phyloP scores from a whole-genome alignment of 1,284 basidiomycete genomes.

The Coniferiporia weirii region DNA sequence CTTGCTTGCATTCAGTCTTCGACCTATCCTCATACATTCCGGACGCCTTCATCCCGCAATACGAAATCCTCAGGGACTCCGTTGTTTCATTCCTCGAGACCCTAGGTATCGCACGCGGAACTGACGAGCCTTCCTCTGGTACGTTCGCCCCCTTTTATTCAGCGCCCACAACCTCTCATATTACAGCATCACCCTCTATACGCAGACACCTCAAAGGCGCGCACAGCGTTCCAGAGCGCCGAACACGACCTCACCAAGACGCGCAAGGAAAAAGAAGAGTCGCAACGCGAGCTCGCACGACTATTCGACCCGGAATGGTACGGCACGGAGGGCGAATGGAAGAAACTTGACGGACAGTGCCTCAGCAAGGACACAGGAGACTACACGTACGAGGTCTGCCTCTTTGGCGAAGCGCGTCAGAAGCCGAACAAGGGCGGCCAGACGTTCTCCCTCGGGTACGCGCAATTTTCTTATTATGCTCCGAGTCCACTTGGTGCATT shows the following conservation, averaged over 20 bases:
- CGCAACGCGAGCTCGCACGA: constrained; percentile 50
- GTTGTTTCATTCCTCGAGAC: constrained; percentile 62
- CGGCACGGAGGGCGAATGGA: constrained; percentile 89
- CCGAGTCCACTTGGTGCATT: not conserved
- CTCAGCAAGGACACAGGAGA: constrained; percentile 84
- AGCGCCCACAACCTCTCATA: constrained; percentile 1
- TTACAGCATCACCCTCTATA: not conserved
- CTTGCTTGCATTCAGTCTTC: constrained; percentile 52
- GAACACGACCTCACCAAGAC: constrained; percentile 46
- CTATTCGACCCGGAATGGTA: constrained; percentile 65
- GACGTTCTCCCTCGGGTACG: constrained; percentile 82
- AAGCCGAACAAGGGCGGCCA: constrained; percentile 81
- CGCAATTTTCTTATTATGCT: constrained; percentile 14
- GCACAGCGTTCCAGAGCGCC: constrained; percentile 58
- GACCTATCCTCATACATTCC: constrained; percentile 84
- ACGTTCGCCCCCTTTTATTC: not conserved
- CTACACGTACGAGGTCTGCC: constrained; percentile 96
- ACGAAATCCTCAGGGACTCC: constrained; percentile 63
- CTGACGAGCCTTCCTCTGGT: constrained; percentile 42
- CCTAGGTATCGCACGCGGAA: constrained; percentile 54
- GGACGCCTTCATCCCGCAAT: constrained; percentile 72
- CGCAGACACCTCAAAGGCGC: constrained; percentile 53
- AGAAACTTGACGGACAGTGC: constrained; percentile 85
- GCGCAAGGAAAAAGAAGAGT: constrained; percentile 43
- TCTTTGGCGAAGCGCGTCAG: constrained; percentile 86